phyloP scores from a whole-genome alignment of 1,139 yeast species.

The Taiozyma sp. region DNA sequence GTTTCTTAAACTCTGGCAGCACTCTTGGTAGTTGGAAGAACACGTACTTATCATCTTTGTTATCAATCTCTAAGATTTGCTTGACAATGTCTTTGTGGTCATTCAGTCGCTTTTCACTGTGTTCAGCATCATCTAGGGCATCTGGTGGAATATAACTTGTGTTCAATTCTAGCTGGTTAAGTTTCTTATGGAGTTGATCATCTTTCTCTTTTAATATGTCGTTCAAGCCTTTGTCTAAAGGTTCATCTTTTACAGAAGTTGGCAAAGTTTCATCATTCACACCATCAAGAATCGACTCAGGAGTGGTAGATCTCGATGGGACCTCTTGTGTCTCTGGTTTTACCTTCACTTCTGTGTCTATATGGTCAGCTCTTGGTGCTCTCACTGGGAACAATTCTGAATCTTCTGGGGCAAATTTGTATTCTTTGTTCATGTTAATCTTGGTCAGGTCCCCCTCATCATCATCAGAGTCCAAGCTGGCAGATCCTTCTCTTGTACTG shows the following conservation, averaged over 20 bases:
- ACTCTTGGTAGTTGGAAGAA: conserved; percentile 69
- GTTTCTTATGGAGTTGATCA: conserved; percentile 22
- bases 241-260: conserved; percentile 30
- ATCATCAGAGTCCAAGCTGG: conserved; percentile 26
- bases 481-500: conserved; percentile 12
- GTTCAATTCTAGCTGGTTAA: conserved; percentile 24
- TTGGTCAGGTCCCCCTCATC: conserved; percentile 32
- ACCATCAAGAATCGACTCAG: conserved; percentile 20
- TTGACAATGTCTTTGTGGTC: conserved; percentile 33
- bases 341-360: conserved; percentile 23
- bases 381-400: conserved; percentile 45
- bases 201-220: conserved; percentile 28
- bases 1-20: conserved; percentile 46
- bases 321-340: conserved; percentile 9
- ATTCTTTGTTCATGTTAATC: conserved; percentile 60
- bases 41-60: conserved; percentile 37
- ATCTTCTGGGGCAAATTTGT: conserved; percentile 39
- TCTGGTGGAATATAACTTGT: conserved; percentile 23
- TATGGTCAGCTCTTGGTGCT: conserved; percentile 39
- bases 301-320: conserved; percentile 20
- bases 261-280: conserved; percentile 21
- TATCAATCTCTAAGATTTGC: conserved; percentile 28
- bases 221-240: conserved; percentile 22
- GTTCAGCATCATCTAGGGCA: conserved; percentile 29
- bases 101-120: conserved; percentile 21